Conservation (phyloP, 202 grass and related monocot genomes). For the Bolboschoenoplectus hybrid region DNA sequence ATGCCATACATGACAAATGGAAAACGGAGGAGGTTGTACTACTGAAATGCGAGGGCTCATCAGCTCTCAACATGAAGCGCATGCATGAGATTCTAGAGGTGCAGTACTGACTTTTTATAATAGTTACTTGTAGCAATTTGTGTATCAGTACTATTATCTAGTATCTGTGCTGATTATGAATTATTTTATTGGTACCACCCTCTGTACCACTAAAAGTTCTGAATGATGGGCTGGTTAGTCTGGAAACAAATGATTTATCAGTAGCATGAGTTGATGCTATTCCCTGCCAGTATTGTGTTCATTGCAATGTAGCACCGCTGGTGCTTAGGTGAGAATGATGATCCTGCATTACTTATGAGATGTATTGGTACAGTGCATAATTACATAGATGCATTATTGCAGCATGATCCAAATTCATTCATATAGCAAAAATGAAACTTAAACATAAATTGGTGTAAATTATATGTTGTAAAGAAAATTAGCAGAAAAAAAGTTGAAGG, state of each 20-base stretch:
- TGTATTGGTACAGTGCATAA: not conserved
- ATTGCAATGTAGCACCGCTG: not conserved
- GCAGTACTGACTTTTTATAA: not conserved
- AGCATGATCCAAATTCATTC: constrained; percentile 18
- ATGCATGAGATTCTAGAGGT: constrained; percentile 96
- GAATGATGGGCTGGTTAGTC: constrained; percentile 24
- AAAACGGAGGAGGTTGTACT: constrained; percentile 79
- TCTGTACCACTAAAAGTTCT: not conserved
- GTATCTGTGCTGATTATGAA: not conserved
- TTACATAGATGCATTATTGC: not conserved
- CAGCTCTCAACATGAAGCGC: constrained; percentile 89
- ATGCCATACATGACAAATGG: constrained; percentile 85
- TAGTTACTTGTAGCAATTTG: not conserved
- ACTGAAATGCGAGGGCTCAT: constrained; percentile 72
- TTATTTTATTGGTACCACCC: not conserved
- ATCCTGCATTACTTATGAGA: not conserved
- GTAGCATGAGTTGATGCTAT: not conserved
- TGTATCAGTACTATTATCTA: not conserved
- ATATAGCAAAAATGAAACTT: not conserved
- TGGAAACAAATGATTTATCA: not conserved
- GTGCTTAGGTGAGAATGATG: not conserved
- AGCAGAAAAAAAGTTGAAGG: not conserved
- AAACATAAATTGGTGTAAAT: not conserved
- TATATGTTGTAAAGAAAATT: not conserved
- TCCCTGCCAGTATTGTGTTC: not conserved